These are phyloP conservation scores for Goffeauzyma gilvescens DNA, from an alignment of 768 basidiomycete genomes.

Conservation along the genomic window DNA sequence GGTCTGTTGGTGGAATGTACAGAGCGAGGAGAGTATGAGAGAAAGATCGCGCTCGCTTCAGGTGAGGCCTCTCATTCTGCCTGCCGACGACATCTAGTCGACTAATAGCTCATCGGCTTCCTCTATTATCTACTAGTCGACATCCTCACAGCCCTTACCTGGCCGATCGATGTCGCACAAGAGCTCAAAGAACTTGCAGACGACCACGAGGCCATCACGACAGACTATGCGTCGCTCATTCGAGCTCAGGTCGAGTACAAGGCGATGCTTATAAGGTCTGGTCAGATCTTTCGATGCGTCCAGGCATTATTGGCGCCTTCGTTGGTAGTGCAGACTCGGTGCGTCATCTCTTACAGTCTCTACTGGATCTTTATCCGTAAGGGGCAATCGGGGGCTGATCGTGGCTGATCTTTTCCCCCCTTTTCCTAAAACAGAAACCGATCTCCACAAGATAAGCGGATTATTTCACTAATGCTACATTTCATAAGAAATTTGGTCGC, in stretches of 20 bases:
- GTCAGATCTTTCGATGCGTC: slow-evolving; percentile 16
- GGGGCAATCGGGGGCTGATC: not conserved
- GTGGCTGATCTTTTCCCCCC: not conserved
- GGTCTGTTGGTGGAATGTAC: slow-evolving; percentile 45
- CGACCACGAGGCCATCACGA: slow-evolving; percentile 53
- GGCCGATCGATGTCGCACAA: slow-evolving; percentile 91
- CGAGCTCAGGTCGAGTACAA: slow-evolving; percentile 79
- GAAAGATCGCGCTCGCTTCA: slow-evolving; percentile 30
- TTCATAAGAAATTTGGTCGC: slow-evolving; percentile 84
- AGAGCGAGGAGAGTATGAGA: slow-evolving; percentile 29
- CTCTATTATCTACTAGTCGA: slow-evolving; percentile 40
- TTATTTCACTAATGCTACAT: slow-evolving; percentile 73
- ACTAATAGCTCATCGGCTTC: not conserved
- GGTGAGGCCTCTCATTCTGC: slow-evolving; percentile 15
- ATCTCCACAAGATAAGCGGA: slow-evolving; percentile 58
- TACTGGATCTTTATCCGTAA: not conserved
- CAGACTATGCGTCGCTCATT: slow-evolving; percentile 73
- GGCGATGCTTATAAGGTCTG: slow-evolving; percentile 21
- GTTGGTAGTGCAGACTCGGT: slow-evolving; percentile 46
- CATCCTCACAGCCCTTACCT: slow-evolving; percentile 89
- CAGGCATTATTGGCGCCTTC: slow-evolving; percentile 50
- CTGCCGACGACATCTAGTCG: not conserved
- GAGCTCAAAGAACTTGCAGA: slow-evolving; percentile 76
- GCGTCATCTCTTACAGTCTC: slow-evolving; percentile 1
- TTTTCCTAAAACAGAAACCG: slow-evolving; percentile 38